A percentile compares a stretch with the other conserved stretches of the same genome.
These are phyloP conservation scores for Clitocybe nebularis DNA, from an alignment of 1,284 basidiomycete genomes.

Conservation along the genomic window DNA sequence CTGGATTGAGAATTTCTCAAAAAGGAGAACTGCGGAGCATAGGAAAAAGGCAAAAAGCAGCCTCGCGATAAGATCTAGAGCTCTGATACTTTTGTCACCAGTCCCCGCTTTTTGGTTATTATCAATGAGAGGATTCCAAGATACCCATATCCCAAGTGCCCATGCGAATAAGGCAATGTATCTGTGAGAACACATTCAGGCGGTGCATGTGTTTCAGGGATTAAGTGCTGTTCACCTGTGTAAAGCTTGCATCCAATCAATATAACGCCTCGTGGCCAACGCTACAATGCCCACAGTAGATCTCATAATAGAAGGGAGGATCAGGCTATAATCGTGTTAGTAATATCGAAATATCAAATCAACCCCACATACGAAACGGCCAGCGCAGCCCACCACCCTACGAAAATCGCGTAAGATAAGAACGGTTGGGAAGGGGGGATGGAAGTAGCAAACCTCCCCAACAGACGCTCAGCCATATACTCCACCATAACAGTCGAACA, in stretches of 20 bases:
- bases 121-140: constrained; percentile 67
- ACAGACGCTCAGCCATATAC: constrained; percentile 76
- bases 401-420: constrained; percentile 8
- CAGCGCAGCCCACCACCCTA: constrained; percentile 81
- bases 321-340: constrained; percentile 32
- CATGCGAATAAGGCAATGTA: constrained; percentile 74
- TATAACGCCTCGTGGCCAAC: constrained; percentile 65
- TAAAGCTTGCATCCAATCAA: constrained; percentile 72
- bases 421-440: neutral
- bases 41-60: constrained; percentile 76
- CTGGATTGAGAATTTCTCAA: constrained; percentile 87
- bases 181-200: constrained; percentile 29
- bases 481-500: constrained; percentile 78
- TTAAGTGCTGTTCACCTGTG: constrained; percentile 40
- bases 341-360: constrained; percentile 19
- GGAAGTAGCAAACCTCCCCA: constrained; percentile 56
- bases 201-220: neutral
- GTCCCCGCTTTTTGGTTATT: constrained; percentile 32
- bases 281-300: constrained; percentile 71
- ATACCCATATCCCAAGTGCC: constrained; percentile 64
- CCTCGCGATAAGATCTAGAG: constrained; percentile 53
- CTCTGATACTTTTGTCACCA: constrained; percentile 27
- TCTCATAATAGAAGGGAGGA: constrained; percentile 55
- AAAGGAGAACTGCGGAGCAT: constrained; percentile 68
- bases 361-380: constrained; percentile 54